Evolutionary conservation across 768 basidiomycete genomes (phyloP), one percentile per base, ranked within the genome.

Genomic region (Coprinopsis sp.): DNA sequence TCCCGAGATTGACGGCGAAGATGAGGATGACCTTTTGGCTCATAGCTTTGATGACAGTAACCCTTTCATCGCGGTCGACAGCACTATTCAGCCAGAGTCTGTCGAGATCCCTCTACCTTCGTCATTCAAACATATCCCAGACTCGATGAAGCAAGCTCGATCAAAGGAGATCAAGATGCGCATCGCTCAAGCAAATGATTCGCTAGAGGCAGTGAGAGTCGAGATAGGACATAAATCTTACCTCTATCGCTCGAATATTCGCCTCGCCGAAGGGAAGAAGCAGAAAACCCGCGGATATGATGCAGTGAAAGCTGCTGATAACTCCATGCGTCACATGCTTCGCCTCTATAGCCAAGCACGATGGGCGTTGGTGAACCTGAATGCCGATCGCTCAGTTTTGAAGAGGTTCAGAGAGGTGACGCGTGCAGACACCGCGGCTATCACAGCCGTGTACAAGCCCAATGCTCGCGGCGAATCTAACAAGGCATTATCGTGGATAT

Each of bases 181-280:
- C 5, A 36, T 41, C n/a, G 33, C 29, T 3, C 31, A 37, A 29
- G 4, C 28, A 29, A 2, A n/a, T 37, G 23, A 28, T 22, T 38
- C 14, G 33, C 23, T 38, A 48, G 55, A 50, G 41, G 14, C 7
- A 47, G 54, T 47, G 31, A 14, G 34, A 8, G 6, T 37, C 16
- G 34, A 37, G 34, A 48, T 53, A 24, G 37, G 51, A 11, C 13
- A 10, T 13, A 4, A 19, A n/a, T 33, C 25, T 47, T 27, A 3
- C 5, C 25, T 16, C 27, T 24, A 3, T n/a, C 34, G 21, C 8
- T 8, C 8, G n/a, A 37, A 37, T 19, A 37, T 37, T 6, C 16
- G n/a, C 1, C 5, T 24, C n/a, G 37, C 46, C 3, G 25, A 12
- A 1, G 46, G 46, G 1, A 39, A 47, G 14, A 24, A 31, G 2